Base-by-base conservation (phyloP, 345 rosid genomes). In the Bruguiera gymnorhiza region DNA sequence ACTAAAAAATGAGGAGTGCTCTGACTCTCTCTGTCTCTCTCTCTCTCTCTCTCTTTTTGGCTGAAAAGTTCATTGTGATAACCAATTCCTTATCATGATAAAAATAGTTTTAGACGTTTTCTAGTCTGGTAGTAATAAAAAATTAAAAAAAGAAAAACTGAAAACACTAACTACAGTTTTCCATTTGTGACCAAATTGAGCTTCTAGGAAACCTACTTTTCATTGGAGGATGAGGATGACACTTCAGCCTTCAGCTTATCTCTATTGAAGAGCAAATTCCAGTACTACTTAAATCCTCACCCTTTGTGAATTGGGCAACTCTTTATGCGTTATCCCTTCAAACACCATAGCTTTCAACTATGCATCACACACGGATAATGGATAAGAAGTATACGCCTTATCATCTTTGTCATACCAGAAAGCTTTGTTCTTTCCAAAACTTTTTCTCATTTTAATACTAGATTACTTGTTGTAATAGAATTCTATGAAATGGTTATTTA, bases 221-320 rank as follows among this genome's bases (percentile, higher is more conserved):
- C 16, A 56, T 56, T 10, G 60, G 55, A 68, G 36, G 59, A 55
- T 9, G 63, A 72, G 34, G 57, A 65, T 23, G 70, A 57, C 70
- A 72, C 16, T 18, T 65, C 21, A 30, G 36, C 46, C 46, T 39
- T 39, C 50, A 43, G 18, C 59, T 65, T 52, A 29, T 69, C 65
- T 24, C 43, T 36, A 37, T 6, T 13, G 54, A 37, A 56, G 2
- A 34, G 31, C 21, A 3, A 32, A 13, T 7, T 1, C 26, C 3
- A 57, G 7, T 13, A 18, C 18, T 43, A n/a, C 13, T 54, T 11
- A 3, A 34, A 24, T 24, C 39, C 29, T 60, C 24, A 23, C 21
- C 31, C 11, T 60, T 26, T 62, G 51, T 23, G 9, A 37, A 57
- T 67, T 9, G 62, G n/a, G 46, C 7, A 54, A n/a, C 9, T 43